Base-by-base conservation (phyloP, 2,329 filamentous ascomycete genomes). In the Acephala macrosclerotiorum region DNA sequence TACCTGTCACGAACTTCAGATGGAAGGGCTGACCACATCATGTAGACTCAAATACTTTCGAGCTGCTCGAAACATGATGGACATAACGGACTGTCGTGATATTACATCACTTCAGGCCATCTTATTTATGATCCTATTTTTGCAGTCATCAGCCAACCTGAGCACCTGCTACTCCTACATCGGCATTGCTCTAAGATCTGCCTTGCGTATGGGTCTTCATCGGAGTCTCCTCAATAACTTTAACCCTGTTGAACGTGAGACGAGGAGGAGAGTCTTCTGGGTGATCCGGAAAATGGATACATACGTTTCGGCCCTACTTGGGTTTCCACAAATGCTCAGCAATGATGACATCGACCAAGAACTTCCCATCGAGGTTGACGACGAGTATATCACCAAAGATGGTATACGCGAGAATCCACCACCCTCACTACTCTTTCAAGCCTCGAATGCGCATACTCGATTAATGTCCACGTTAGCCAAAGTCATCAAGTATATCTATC, bases 151-250 rank as follows among this genome's bases (percentile, higher is more conserved):
- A 1, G 91, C 91, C 11, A 92, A 93, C 74, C 80, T 95, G 35
- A 92, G 89, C 74, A 91, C 89, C 11, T 95, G 92, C 75, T 95
- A 95, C 77, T 88, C 91, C 0, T 94, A 93, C 71, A 85, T 95
- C 57, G 92, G 92, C 7, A 91, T 95, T 72, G 92, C 91, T 1
- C 81, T 94, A 58, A 87, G 91, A 59, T 90, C 91, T 7, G 88
- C 91, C n/a, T 79, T 95, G 38, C 87, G 91, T 33, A 89, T 95
- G 79, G 92, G 92, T 8, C 81, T 95, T 29, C 92, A 96, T 76
- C 89, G 92, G 60, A 87, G 91, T 66, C 79, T 95, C 6, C 82
- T 88, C 57, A 84, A 87, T 63, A 84, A 84, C 63, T 84, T 91
- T 61, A 84, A 85, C 58, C 82, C 86, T 2, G 85, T 91, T 63